Base-by-base conservation (phyloP, 805 yeast species). In the Pichia heedii region DNA sequence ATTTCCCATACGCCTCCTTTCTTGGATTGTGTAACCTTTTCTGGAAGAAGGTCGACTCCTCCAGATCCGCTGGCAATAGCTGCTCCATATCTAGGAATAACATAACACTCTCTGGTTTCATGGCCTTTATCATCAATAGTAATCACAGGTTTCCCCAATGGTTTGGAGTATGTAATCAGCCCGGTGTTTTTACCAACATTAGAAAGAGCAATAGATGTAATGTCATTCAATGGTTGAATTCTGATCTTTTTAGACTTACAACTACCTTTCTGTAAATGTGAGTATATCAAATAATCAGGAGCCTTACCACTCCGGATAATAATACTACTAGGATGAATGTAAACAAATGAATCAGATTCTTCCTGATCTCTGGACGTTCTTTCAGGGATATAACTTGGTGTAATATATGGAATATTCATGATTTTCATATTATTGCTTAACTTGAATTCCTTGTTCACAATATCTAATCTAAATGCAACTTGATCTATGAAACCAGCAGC, bases 401-500 rank as follows among this genome's bases (percentile, higher is more conserved):
- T 74, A 4, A 73, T 55, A 52, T 84, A 85, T 2, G 93, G 93
- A 13, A 85, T 69, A 44, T 69, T 74, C 42, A 69, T 73, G 33
- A 81, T 70, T 35, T 65, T 68, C 5, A 81, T 67, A 41, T 73
- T 79, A 48, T 81, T 82, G 2, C 81, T 67, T 4, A 81, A 62
- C 38, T 63, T 68, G 8, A 77, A 69, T 18, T 84, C 95, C 1
- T 79, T 68, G 18, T 84, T 78, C 7, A 79, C 63, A 27, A 78
- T 52, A 55, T 89, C 97, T 1, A 86, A 89, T 48, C 97, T 71
- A 15, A 86, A 74, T 1, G 95, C 95, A 20, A 90, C 74, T 57
- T 85, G 95, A 60, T 93, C 99, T 33, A 93, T 71, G 54, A 84
- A 93, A 0, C 97, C 98, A 0, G 97, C 81, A 6, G 96, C 76